phyloP scores from a whole-genome alignment of 1,139 yeast genomes.

The Starmera stellimalicola region DNA sequence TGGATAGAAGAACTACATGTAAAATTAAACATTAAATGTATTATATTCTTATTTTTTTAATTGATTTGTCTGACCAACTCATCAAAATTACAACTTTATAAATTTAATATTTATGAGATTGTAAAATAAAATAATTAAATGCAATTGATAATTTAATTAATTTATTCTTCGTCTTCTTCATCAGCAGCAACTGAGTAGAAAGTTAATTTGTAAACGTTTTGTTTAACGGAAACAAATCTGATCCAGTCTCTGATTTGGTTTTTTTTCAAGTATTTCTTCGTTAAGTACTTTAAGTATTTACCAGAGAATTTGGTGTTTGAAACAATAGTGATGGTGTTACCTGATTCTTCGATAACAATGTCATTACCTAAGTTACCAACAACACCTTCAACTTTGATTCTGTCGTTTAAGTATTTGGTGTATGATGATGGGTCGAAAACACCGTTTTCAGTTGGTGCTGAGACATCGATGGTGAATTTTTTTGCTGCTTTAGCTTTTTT shows the following conservation, averaged over 20 bases:
- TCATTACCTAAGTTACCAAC: slow-evolving; percentile 96
- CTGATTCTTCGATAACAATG: slow-evolving; percentile 79
- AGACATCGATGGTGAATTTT: slow-evolving; percentile 93
- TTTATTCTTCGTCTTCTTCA: slow-evolving; percentile 85
- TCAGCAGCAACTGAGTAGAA: slow-evolving; percentile 99
- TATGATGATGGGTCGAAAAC: slow-evolving; percentile 96
- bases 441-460: slow-evolving; percentile 97
- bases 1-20: background rate
- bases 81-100: slow-evolving; percentile 3
- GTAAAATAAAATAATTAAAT: slow-evolving; percentile 3
- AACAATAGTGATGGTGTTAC: slow-evolving; percentile 76
- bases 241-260: slow-evolving; percentile 99
- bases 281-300: slow-evolving; percentile 98
- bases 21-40: background rate
- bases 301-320: slow-evolving; percentile 97
- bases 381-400: slow-evolving; percentile 97
- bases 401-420: slow-evolving; percentile 97
- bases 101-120: slow-evolving; percentile 3
- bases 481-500: slow-evolving; percentile 73
- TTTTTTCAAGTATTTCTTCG: slow-evolving; percentile 99
- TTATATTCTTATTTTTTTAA: background rate
- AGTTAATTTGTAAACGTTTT: slow-evolving; percentile 95
- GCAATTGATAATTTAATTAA: slow-evolving; percentile 7
- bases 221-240: slow-evolving; percentile 95
- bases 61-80: slow-evolving; percentile 1